Evolutionary conservation across 805 yeast species (phyloP), one percentile per base, ranked within the genome.

Genomic region (Ogataea paradorogensis): DNA sequence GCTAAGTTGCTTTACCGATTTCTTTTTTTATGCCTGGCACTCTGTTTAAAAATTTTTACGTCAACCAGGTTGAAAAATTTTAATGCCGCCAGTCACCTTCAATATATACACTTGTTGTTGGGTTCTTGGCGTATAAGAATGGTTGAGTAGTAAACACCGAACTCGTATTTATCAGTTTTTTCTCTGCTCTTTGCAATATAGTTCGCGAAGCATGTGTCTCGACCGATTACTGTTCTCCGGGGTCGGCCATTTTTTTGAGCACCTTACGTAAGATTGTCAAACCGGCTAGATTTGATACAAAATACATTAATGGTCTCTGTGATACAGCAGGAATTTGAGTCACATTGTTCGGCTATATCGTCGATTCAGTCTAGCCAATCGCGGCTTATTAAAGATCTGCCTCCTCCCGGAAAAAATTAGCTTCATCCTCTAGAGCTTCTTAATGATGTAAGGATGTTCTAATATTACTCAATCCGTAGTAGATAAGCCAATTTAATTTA

Each of bases 1-100:
- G 37, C 15, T 31, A 38, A 38, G n/a, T 38, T 38, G 42, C 42
- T 32, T 32, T 31, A 36, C 42, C 32, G 11, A 22, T 15, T 15
- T 37, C 26, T 30, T 30, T 29, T n/a, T 14, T 22, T 14, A 30
- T 29, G 24, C 35, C 29, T 15, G 21, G 33, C 38, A 27, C 20
- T 20, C 10, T 18, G 4, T 18, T 27, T 22, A 21, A 15, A 31
- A 37, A 22, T 20, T 34, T 34, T 34, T 34, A 32, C 32, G 36
- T 32, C 42, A 31, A 31, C 6, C 8, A 10, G 18, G 36, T n/a
- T 38, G 42, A 38, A 38, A 38, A 31, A 14, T 38, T 32, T 32
- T 38, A 32, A 31, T 27, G 13, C 35, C 31, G 36, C 36, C 28
- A 38, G 27, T 26, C 27, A 25, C n/a, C 30, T 36, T 11, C 23